These are phyloP conservation scores for Lactarius tabidus DNA, from an alignment of 768 basidiomycete species.

Conservation along the genomic window DNA sequence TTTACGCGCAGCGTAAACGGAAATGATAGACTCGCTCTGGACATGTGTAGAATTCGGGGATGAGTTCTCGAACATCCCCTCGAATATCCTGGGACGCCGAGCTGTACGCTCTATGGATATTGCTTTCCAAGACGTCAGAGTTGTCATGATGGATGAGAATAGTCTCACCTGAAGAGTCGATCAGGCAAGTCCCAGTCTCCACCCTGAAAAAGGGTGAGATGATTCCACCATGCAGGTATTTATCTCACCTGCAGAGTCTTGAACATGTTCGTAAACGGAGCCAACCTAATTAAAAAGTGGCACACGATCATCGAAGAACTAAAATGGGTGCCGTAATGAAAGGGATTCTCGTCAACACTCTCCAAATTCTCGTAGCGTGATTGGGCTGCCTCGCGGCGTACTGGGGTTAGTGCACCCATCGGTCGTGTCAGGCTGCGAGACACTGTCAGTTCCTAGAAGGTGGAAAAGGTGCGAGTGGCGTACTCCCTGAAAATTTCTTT, in stretches of 20 bases:
- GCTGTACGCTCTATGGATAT: conserved; percentile 74
- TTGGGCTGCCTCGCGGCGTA: conserved; percentile 69
- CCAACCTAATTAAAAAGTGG: conserved; percentile 85
- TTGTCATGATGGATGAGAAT: conserved; percentile 13
- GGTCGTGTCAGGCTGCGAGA: conserved; percentile 61
- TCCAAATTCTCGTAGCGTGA: conserved; percentile 70
- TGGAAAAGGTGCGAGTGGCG: conserved; percentile 29
- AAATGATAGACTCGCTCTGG: conserved; percentile 55
- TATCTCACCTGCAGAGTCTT: conserved; percentile 66
- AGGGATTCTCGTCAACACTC: conserved; percentile 81
- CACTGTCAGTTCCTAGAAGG: not conserved
- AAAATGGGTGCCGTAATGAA: conserved; percentile 93
- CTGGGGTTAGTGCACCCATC: conserved; percentile 84
- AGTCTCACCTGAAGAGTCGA: conserved; percentile 62
- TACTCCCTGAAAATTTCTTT: conserved; percentile 69
- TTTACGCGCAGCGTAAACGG: not conserved
- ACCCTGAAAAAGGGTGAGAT: conserved; percentile 46
- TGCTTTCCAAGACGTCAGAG: conserved; percentile 39
- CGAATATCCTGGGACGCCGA: conserved; percentile 83
- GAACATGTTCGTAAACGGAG: conserved; percentile 93
- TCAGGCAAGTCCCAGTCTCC: conserved; percentile 95
- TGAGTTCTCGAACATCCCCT: conserved; percentile 90
- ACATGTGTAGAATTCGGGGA: conserved; percentile 83
- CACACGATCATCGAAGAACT: conserved; percentile 97
- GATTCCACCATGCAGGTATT: not conserved